Percentiles rank a stretch among this genome's conserved stretches.
Conservation (phyloP, 1,139 yeast genomes). For the Debaryomyces psychrophilus region DNA sequence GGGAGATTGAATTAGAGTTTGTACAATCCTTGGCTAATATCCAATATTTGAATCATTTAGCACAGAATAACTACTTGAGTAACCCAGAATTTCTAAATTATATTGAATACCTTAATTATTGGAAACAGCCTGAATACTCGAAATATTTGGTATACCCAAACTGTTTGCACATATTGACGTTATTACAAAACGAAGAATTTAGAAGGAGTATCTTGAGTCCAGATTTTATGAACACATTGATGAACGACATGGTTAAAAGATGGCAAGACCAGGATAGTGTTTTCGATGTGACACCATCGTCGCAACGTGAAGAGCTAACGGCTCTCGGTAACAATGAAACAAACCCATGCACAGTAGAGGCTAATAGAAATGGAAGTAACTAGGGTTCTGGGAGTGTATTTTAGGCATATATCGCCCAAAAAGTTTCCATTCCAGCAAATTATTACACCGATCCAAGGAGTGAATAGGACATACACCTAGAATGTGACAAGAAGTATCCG, state of each 20-base stretch:
- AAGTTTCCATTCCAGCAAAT: too few species aligned
- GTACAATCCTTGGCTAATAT: conserved; percentile 83
- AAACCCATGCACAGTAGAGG: background rate
- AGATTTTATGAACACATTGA: conserved; percentile 59
- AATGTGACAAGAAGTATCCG: too few species aligned
- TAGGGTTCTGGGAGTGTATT: background rate
- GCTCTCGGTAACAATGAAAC: background rate
- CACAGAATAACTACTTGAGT: conserved; percentile 70
- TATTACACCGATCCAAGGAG: too few species aligned
- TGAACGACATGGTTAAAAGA: conserved; percentile 76
- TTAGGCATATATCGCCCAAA: background rate
- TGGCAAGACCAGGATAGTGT: conserved; percentile 51
- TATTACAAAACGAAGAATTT: conserved; percentile 60
- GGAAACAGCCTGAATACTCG: conserved; percentile 71
- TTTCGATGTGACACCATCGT: background rate
- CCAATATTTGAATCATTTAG: conserved; percentile 71
- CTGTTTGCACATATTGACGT: conserved; percentile 65
- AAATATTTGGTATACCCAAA: conserved; percentile 72
- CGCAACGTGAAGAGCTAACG: background rate
- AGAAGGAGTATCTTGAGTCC: conserved; percentile 57
- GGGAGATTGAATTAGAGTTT: conserved; percentile 84
- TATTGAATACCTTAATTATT: conserved; percentile 68
- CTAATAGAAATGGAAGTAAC: background rate
- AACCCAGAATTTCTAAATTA: conserved; percentile 65
- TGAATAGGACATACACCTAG: too few species aligned